Percentiles rank a stretch among this genome's conserved stretches.
Conservation (phyloP, 176 grass and related monocot species). For the Musa acuminata region DNA sequence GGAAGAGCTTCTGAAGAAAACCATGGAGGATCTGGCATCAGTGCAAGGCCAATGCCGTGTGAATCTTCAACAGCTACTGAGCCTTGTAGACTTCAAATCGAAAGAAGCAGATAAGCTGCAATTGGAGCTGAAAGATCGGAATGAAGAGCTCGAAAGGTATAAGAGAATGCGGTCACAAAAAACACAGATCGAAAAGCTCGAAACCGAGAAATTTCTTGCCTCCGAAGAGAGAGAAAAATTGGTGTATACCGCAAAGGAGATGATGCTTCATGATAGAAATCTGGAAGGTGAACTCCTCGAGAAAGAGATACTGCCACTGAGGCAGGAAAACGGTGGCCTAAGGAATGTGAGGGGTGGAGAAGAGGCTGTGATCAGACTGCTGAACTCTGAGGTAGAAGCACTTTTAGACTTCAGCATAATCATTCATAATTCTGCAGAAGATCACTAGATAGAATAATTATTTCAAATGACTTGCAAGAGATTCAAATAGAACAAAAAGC, state of each 20-base stretch:
- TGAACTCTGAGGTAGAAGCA: constrained; percentile 51
- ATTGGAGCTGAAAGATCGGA: constrained; percentile 53
- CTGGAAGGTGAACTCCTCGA: constrained; percentile 51
- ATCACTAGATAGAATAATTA: too few relatives aligned
- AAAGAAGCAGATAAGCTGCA: constrained; percentile 58
- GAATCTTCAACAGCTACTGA: constrained; percentile 70
- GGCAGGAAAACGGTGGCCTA: constrained; percentile 39
- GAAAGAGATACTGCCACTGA: constrained; percentile 39
- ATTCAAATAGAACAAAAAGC: too few relatives aligned
- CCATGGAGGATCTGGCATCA: constrained; percentile 47
- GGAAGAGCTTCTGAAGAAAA: constrained; percentile 55
- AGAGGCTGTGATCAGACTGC: constrained; percentile 37
- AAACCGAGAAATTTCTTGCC: constrained; percentile 45
- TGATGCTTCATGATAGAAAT: constrained; percentile 40
- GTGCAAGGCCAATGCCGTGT: constrained; percentile 41
- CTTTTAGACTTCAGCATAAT: constrained; percentile 36
- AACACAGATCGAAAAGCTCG: constrained; percentile 43
- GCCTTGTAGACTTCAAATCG: constrained; percentile 74
- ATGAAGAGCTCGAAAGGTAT: constrained; percentile 46
- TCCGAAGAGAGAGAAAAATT: constrained; percentile 40
- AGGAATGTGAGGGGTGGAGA: constrained; percentile 41
- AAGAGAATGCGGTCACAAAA: constrained; percentile 46
- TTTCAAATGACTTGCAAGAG: too few relatives aligned
- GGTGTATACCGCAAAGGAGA: constrained; percentile 43
- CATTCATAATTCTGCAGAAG: too few relatives aligned